These are phyloP conservation scores for Salvia sclarea DNA, from an alignment of 305 asterid species.

Conservation along the genomic window DNA sequence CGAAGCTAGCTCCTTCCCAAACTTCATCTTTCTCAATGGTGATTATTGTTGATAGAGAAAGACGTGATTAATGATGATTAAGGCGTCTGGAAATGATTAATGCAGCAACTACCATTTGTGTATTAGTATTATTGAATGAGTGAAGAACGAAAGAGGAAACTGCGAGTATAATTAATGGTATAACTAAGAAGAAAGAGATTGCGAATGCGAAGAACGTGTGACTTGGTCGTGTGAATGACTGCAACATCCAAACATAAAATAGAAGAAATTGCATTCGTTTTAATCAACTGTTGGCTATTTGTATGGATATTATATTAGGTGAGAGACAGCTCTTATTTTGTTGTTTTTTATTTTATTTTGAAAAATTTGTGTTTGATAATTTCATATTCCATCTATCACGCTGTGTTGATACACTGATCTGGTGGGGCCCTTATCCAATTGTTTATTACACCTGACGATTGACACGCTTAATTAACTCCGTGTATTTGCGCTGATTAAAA, in stretches of 20 bases:
- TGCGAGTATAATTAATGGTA: too few relatives aligned
- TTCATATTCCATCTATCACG: neutral
- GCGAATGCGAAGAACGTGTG: neutral
- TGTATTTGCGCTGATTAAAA: too few relatives aligned
- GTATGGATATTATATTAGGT: neutral
- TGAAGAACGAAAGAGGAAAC: neutral
- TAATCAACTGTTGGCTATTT: neutral
- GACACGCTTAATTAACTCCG: neutral
- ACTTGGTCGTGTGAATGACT: neutral
- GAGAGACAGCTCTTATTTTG: too few relatives aligned
- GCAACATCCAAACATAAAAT: neutral
- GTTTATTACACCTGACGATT: neutral
- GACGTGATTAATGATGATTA: neutral
- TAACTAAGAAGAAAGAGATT: neutral
- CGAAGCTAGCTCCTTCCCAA: constrained; percentile 74
- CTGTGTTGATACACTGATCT: neutral
- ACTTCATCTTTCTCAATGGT: constrained; percentile 47
- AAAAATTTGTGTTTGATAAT: too few relatives aligned
- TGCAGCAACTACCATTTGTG: neutral
- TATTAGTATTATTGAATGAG: neutral
- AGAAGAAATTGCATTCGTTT: too few relatives aligned
- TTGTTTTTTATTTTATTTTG: too few relatives aligned
- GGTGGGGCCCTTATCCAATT: neutral
- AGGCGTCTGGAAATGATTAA: neutral
- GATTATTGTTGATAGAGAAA: too few relatives aligned